phyloP scores from a whole-genome alignment of 495 filamentous ascomycete genomes.

The Talaromyces liani region DNA sequence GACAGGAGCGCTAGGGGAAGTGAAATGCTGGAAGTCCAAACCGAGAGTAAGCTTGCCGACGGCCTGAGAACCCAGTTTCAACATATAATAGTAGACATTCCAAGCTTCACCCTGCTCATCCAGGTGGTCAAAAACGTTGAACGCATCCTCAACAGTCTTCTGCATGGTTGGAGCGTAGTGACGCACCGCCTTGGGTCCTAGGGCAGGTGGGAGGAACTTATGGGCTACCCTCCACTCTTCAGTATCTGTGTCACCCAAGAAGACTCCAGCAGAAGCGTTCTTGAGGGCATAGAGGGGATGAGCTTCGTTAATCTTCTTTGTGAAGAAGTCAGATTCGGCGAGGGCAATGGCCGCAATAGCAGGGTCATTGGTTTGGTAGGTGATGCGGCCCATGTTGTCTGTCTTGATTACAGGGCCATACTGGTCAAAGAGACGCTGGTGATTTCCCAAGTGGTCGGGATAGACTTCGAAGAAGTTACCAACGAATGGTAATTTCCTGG shows the following conservation, averaged over 20 bases:
- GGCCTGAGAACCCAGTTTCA: conserved; percentile 48
- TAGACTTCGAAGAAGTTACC: conserved; percentile 49
- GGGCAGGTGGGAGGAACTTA: conserved; percentile 48
- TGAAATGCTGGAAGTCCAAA: conserved; percentile 47
- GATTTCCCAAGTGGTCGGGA: conserved; percentile 52
- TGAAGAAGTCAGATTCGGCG: conserved; percentile 41
- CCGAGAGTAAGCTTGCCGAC: conserved; percentile 46
- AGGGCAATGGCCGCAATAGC: conserved; percentile 31
- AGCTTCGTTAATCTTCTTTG: conserved; percentile 38
- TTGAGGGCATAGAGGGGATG: too few relatives aligned
- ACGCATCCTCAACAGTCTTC: conserved; percentile 30
- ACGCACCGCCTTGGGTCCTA: conserved; percentile 46
- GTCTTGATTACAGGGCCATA: conserved; percentile 50
- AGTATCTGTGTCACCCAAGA: conserved; percentile 45
- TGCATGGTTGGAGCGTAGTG: conserved; percentile 53
- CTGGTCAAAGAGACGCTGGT: conserved; percentile 44
- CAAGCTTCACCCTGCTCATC: conserved; percentile 39
- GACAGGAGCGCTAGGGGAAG: conserved; percentile 26
- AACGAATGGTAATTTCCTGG: conserved; percentile 37
- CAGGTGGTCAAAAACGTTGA: conserved; percentile 46
- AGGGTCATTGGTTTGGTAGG: conserved; percentile 46
- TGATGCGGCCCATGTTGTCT: conserved; percentile 40
- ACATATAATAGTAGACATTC: conserved; percentile 55
- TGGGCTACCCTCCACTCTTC: conserved; percentile 39
- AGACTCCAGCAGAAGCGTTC: conserved; percentile 11